Evolutionary conservation across 768 basidiomycete species (phyloP), one percentile per base, ranked within the genome.

Genomic region (Tremella yokohamensis): DNA sequence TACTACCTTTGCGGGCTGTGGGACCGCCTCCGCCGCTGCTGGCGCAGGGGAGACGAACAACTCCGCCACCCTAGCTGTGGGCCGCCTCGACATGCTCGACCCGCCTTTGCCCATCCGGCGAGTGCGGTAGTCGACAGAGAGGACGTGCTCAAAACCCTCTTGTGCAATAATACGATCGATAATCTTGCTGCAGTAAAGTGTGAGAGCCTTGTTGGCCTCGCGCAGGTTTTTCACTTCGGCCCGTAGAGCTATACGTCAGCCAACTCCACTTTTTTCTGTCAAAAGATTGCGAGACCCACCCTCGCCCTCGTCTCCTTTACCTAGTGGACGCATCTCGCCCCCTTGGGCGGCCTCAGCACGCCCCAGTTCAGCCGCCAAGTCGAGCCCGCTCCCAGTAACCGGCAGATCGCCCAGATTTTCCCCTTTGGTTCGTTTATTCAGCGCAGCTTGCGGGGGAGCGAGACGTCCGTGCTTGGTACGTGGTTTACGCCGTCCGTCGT

Each of bases 161-260:
- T 93, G 88, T 1, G 88, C 83, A 67, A 97, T 94, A 72, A 98
- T 96, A 45, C 93, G 85, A 79, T 98, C 94, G 69, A 98, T 89
- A 65, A 98, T 98, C 81, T 97, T 98, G 47, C 90, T 91, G 3
- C 93, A 91, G 71, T 98, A 98, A 40, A 97, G 78, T 16, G 90
- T 90, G 12, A 98, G 80, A 0, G 93, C 93, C 76, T 94, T 94
- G 80, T 96, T 97, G 44, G 90, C 90, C 73, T 96, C 93, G 74
- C 87, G 89, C 76, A 98, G 83, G 26, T 85, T 86, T 76, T 94
- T 94, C 74, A 96, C 86, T 76, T 98, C 94, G 11, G 79, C 83
- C 37, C 87, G 82, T 53, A 98, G 78, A n/a, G 85, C 79, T 84
- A n/a, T 45, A 8, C 6, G 42, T 45, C n/a, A 45, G n/a, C 42